Evolutionary conservation across 805 yeast genomes (phyloP), one percentile per base, ranked within the genome.

Genomic region (Barnettozyma wickerhamii): DNA sequence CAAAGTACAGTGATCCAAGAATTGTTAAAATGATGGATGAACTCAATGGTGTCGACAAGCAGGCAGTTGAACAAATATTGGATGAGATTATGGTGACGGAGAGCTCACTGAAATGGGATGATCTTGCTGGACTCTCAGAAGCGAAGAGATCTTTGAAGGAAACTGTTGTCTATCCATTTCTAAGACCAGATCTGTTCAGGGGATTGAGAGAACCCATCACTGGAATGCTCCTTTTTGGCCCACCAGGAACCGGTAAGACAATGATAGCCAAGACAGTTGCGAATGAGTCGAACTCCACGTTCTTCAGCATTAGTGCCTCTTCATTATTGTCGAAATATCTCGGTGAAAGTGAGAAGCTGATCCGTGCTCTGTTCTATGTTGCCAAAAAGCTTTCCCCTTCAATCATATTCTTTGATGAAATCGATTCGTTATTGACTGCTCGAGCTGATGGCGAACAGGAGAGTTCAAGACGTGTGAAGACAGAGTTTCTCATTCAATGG

Each of bases 211-310:
- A 90, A 64, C 98, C 98, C 0, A 90, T 95, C 0, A 68, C 95
- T 43, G 98, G 98, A n/a, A 88, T 93, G 95, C 69, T 91, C 17
- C 64, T 91, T 31, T 91, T 89, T 67, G 99, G 99, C 0, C 98
- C 99, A 3, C 97, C 98, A 0, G 99, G 99, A n/a, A 91, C 98
- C 0, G 98, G 98, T 42, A 91, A 93, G 58, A 90, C 97, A 1
- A 90, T 91, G 98, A 73, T 91, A 50, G 97, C 97, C 0, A 72
- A 96, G 48, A 96, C 98, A 0, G 97, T 93, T 3, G 98, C 97
- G 3, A 86, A 95, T 3, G 98, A 93, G 65, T 84, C 96, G 7
- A 81, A 84, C 45, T 87, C 96, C 0, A 90, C 96, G 0, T 91
- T 91, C 58, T 91, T 91, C 62, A 79, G 93, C 19, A 89, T 91